Percentiles rank a stretch among this genome's conserved stretches.
Evolutionary conservation across 108 stramenopile species (phyloP).

Genomic region (Cylindrotheca closterium): DNA sequence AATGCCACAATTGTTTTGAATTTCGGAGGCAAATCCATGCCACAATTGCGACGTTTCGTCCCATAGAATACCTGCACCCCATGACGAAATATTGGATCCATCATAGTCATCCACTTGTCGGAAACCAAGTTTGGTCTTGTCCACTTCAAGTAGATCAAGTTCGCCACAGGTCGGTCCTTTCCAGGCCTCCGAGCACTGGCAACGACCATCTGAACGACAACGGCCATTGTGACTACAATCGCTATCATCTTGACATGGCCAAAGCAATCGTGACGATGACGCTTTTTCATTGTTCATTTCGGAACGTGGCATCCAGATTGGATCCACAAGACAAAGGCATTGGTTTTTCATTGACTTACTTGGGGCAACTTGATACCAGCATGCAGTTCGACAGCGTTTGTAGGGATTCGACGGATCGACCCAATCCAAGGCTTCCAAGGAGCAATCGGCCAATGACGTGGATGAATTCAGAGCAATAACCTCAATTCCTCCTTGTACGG

Average conservation of each 20-base stretch:
- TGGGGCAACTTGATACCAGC: background rate
- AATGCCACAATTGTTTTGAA: slow-evolving; percentile 9
- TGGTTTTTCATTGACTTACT: background rate
- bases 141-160: background rate
- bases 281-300: background rate
- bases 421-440: background rate
- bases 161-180: background rate
- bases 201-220: background rate
- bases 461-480: background rate
- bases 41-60: background rate
- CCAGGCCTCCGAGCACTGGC: background rate
- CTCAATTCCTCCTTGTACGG: background rate
- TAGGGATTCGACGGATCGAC: background rate
- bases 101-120: slow-evolving; percentile 1
- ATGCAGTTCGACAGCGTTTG: background rate
- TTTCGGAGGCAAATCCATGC: slow-evolving; percentile 16
- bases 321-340: background rate
- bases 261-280: background rate
- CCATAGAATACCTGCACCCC: slow-evolving; percentile 18
- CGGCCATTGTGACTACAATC: background rate
- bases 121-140: slow-evolving; percentile 4
- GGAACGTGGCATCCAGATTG: background rate
- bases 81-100: background rate
- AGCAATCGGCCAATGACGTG: background rate
- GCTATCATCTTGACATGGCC: background rate